Evolutionary conservation across 352 stramenopile genomes (phyloP).

Genomic region (Phytophthora aleatoria): DNA sequence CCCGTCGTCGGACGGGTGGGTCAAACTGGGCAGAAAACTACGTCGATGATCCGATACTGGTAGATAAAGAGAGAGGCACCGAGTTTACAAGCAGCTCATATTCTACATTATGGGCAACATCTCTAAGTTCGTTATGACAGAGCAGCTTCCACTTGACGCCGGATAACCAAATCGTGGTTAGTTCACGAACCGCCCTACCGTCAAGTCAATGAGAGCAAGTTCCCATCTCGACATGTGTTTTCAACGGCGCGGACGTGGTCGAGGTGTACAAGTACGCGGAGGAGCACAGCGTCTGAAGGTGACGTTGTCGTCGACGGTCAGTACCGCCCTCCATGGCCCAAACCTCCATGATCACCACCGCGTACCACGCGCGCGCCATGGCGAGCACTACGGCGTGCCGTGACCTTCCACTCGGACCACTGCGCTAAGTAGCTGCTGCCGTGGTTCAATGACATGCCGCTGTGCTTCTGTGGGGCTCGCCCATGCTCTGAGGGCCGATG

Average conservation of each 20-base stretch:
- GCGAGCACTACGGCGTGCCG: slow-evolving; percentile 96
- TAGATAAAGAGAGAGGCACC: too few species aligned
- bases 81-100: too few species aligned
- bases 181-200: too few species aligned
- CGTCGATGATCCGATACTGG: too few species aligned
- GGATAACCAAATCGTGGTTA: too few species aligned
- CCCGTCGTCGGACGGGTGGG: too few species aligned
- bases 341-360: slow-evolving; percentile 85
- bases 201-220: too few species aligned
- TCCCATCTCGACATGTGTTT: slow-evolving; percentile 74
- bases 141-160: too few species aligned
- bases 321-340: slow-evolving; percentile 95
- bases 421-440: slow-evolving; percentile 98
- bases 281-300: slow-evolving; percentile 96
- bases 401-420: slow-evolving; percentile 99
- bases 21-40: too few species aligned
- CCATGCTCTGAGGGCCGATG: slow-evolving; percentile 98
- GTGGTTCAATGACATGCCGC: slow-evolving; percentile 98
- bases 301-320: slow-evolving; percentile 96
- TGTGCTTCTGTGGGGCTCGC: slow-evolving; percentile 96
- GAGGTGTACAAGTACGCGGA: slow-evolving; percentile 94
- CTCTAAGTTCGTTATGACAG: too few species aligned
- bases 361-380: slow-evolving; percentile 96
- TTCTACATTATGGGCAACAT: too few species aligned
- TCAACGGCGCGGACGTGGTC: slow-evolving; percentile 88